Conservation (phyloP, 352 stramenopile genomes). For the Phytophthora pluvialis region DNA sequence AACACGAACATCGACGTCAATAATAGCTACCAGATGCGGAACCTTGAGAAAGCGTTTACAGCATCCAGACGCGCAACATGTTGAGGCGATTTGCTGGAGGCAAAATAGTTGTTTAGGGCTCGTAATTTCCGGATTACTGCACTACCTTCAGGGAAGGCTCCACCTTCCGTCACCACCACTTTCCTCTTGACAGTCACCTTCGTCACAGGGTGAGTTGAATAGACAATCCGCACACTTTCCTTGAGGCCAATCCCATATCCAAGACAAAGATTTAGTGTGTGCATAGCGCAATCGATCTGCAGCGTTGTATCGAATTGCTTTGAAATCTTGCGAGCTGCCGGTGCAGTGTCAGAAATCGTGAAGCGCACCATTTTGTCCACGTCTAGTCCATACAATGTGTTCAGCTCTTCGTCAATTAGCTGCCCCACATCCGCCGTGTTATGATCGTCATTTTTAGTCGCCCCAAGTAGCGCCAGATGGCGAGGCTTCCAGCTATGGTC, state of each 20-base stretch:
- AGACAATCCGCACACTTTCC: neutral
- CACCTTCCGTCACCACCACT: slow-evolving; percentile 1
- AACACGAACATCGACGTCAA: neutral
- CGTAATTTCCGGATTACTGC: slow-evolving; percentile 9
- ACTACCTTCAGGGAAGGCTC: neutral
- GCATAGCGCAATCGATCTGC: slow-evolving; percentile 6
- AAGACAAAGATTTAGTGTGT: slow-evolving; percentile 9
- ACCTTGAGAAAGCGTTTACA: slow-evolving; percentile 7
- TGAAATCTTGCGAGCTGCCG: slow-evolving; percentile 4
- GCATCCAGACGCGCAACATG: neutral
- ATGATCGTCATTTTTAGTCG: no score
- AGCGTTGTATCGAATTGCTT: slow-evolving; percentile 3
- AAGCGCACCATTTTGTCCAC: no score
- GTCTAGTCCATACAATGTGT: no score
- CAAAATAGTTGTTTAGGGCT: slow-evolving; percentile 8
- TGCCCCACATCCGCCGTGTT: no score
- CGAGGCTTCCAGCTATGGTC: no score
- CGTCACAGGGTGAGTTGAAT: neutral
- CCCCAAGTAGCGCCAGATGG: no score
- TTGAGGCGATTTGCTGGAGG: neutral
- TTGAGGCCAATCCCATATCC: slow-evolving; percentile 4
- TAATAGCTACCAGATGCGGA: neutral
- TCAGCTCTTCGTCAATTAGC: no score
- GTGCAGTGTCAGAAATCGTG: no score
- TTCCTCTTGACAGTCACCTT: neutral